These are phyloP conservation scores for Quambalaria eucalypti DNA, from an alignment of 1,284 basidiomycete species.

Conservation along the genomic window DNA sequence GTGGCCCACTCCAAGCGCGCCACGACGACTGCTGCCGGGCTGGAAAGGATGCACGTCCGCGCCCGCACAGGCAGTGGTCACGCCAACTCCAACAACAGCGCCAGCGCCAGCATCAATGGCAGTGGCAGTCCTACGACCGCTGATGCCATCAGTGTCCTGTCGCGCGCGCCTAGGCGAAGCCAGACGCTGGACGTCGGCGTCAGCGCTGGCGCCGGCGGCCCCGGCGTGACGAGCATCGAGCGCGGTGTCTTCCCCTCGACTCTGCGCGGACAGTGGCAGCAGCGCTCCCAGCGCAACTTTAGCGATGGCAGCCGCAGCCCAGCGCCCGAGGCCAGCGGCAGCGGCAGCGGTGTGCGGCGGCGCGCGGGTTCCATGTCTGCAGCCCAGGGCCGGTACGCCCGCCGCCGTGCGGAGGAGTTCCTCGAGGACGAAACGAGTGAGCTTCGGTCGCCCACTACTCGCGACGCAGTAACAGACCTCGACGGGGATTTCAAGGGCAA, in stretches of 20 bases:
- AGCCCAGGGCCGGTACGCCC: no score
- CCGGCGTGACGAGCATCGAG: no score
- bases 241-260: no score
- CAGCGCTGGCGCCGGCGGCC: not conserved
- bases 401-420: no score
- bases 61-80: not conserved
- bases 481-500: no score
- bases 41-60: slow-evolving; percentile 26
- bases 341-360: not conserved
- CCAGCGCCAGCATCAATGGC: not conserved
- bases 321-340: not conserved
- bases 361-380: not conserved
- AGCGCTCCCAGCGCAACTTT: no score
- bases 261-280: no score
- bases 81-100: not conserved
- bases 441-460: no score
- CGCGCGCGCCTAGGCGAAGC: not conserved
- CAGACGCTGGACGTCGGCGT: not conserved
- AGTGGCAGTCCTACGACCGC: not conserved
- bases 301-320: not conserved
- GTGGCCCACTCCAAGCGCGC: slow-evolving; percentile 39
- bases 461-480: no score
- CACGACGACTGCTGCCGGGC: slow-evolving; percentile 38
- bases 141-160: not conserved
- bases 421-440: no score